Evolutionary conservation across 306 rosid species (phyloP), one percentile per base, ranked within the genome.

Genomic region (Astragalus membranaceus): DNA sequence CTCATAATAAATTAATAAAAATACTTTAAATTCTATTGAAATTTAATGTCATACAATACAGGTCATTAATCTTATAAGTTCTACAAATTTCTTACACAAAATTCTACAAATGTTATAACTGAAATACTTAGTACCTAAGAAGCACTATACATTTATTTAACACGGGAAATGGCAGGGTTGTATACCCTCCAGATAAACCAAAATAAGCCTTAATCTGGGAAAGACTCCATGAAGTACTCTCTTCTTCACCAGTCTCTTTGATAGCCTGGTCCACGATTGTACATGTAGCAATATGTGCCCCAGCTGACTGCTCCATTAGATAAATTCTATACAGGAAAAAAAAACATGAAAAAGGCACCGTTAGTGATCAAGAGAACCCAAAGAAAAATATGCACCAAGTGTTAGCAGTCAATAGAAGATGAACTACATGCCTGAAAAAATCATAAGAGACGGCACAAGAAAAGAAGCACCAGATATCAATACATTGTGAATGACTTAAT

Each of bases 111-210:
- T n/a, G n/a, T n/a, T n/a, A n/a, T n/a, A n/a, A n/a, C n/a, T n/a
- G n/a, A n/a, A n/a, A n/a, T n/a, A n/a, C n/a, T n/a, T n/a, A n/a
- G n/a, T n/a, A n/a, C n/a, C n/a, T n/a, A 46, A 65, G 70, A 32
- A 66, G 64, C 47, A 78, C 47, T 33, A 36, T 36, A 36, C 48
- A n/a, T n/a, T n/a, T n/a, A 37, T 41, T 64, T 20, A 58, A 60
- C 61, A 58, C 36, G 53, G 52, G 23, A 35, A n/a, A 36, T 23
- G 23, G 52, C 53, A 30, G 15, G 44, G 43, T 46, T 57, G 16
- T 69, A 78, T 82, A 90, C 98, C 94, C 98, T 85, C 98, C 98
- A 54, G 98, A 94, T 69, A 94, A 81, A 76, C 98, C 98, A 61
- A 90, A 93, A 81, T 88, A 90, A 59, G 94, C 86, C 80, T 88